Evolutionary conservation across 148 eudicot species (phyloP).

Genomic region (Mesembryanthemum crystallinum): DNA sequence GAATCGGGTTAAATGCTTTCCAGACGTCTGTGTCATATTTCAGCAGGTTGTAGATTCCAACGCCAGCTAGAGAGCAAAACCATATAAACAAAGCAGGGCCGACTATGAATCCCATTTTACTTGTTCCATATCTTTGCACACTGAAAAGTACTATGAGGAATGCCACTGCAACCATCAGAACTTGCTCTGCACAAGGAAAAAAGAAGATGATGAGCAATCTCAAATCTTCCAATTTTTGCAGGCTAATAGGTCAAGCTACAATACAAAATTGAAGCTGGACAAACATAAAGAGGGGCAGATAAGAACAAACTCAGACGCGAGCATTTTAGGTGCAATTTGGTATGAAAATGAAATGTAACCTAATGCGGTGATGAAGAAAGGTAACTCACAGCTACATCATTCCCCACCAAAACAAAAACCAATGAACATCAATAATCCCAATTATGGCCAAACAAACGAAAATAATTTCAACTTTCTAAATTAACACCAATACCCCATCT

Average conservation of each 20-base stretch:
- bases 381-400: not conserved
- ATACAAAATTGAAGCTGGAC: not conserved
- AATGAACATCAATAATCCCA: too few relatives aligned
- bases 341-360: constrained; percentile 4
- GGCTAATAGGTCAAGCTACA: constrained; percentile 7
- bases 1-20: constrained; percentile 87
- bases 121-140: constrained; percentile 86
- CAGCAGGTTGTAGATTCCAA: constrained; percentile 86
- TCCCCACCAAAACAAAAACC: not conserved
- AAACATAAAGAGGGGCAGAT: not conserved
- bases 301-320: not conserved
- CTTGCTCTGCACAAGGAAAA: constrained; percentile 59
- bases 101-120: constrained; percentile 88
- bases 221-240: constrained; percentile 1
- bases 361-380: not conserved
- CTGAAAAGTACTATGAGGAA: constrained; percentile 86
- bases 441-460: too few relatives aligned
- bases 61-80: constrained; percentile 86
- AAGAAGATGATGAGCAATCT: constrained; percentile 4
- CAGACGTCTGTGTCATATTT: constrained; percentile 74
- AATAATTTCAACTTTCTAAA: too few relatives aligned
- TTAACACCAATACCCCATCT: too few relatives aligned
- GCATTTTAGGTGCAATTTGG: not conserved
- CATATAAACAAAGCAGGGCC: constrained; percentile 96
- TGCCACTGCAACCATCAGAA: constrained; percentile 82